A percentile compares a stretch with the other conserved stretches of the same genome.
These are phyloP conservation scores for Scleroderma citrinum DNA, from an alignment of 768 basidiomycete species.

Conservation along the genomic window DNA sequence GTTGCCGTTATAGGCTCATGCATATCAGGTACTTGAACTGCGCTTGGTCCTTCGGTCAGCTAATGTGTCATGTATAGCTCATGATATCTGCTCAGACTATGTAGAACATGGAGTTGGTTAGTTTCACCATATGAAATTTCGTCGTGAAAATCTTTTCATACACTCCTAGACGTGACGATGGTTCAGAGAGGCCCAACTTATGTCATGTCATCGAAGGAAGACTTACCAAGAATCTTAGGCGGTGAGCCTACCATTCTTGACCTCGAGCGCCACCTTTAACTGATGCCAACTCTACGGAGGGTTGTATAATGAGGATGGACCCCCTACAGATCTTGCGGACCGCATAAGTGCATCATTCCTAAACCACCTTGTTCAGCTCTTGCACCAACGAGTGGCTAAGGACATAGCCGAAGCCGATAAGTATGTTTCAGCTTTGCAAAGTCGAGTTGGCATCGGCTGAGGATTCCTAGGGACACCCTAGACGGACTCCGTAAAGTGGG, in stretches of 20 bases:
- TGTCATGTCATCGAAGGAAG: conserved; percentile 37
- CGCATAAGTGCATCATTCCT: conserved; percentile 43
- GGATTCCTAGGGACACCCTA: conserved; percentile 36
- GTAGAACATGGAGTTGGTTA: conserved; percentile 34
- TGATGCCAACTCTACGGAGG: conserved; percentile 5
- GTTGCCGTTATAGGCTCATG: conserved; percentile 61
- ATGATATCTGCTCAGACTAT: conserved; percentile 42
- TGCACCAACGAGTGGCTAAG: conserved; percentile 29
- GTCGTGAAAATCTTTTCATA: not conserved
- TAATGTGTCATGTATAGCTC: conserved; percentile 27
- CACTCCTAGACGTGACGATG: conserved; percentile 47
- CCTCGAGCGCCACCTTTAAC: not conserved
- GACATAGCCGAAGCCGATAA: conserved; percentile 43
- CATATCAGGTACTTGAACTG: conserved; percentile 41
- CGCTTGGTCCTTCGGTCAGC: not conserved
- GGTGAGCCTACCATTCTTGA: not conserved
- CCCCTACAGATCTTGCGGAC: conserved; percentile 42
- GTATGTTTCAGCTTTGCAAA: conserved; percentile 6
- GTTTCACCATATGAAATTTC: conserved; percentile 1
- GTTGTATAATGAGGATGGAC: conserved; percentile 37
- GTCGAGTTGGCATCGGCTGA: not conserved
- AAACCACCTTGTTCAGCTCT: conserved; percentile 11
- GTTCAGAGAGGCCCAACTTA: conserved; percentile 51
- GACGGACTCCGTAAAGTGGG: conserved; percentile 51
- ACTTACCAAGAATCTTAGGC: conserved; percentile 28